phyloP scores from a whole-genome alignment of 139 green algal genomes.

The Closterium sp. region DNA sequence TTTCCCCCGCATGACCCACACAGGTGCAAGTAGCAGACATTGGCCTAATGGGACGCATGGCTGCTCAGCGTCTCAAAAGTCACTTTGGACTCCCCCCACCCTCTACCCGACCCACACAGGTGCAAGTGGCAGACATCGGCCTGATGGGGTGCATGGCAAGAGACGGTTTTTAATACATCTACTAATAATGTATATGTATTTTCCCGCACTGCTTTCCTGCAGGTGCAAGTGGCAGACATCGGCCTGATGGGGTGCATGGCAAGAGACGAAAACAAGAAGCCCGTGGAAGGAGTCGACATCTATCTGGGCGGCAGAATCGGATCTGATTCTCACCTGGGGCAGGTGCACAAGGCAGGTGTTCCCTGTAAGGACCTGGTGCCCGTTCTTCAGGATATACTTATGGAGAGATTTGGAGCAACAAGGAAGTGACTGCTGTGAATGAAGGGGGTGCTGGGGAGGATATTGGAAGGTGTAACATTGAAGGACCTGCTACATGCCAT shows the following conservation, averaged over 20 bases:
- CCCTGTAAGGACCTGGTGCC: conserved; percentile 69
- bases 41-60: conserved; percentile 79
- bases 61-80: too few relatives aligned
- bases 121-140: conserved; percentile 60
- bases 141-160: conserved; percentile 86
- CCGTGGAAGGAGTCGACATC: conserved; percentile 86
- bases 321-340: conserved; percentile 51
- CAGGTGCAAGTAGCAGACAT: conserved; percentile 51
- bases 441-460: too few relatives aligned
- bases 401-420: conserved; percentile 77
- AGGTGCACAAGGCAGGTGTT: conserved; percentile 52
- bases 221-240: conserved; percentile 84
- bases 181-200: too few relatives aligned
- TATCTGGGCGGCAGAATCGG: conserved; percentile 79
- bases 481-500: too few relatives aligned
- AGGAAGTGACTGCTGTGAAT: conserved; percentile 46
- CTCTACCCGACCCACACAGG: too few relatives aligned
- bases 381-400: conserved; percentile 74
- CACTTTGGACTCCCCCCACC: too few relatives aligned
- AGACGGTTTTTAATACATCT: too few relatives aligned
- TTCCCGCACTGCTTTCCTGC: too few relatives aligned
- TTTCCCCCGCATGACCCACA: too few relatives aligned
- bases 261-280: conserved; percentile 67
- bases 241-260: conserved; percentile 86
- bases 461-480: background rate